Evolutionary conservation across 169 alveolate genomes (phyloP), one percentile per base, ranked within the genome.

Genomic region (Cryptosporidium canis): DNA sequence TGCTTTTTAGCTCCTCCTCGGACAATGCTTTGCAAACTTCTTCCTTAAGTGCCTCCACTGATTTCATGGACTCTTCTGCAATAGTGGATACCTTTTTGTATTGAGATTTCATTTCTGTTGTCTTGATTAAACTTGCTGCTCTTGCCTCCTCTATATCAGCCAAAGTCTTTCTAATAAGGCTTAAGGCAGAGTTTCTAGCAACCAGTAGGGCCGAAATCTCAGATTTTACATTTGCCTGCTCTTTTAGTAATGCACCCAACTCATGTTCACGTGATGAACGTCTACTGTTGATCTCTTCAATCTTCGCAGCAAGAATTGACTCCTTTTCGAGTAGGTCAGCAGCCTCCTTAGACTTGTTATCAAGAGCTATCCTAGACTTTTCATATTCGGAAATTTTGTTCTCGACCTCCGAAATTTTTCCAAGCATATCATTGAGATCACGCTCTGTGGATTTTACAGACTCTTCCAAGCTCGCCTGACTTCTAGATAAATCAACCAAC

Each of bases 271-370:
- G 51, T 33, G 24, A 9, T 21, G 29, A 21, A 14, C 87, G 87
- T 31, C 4, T 58, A 11, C 29, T 77, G 1, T 77, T 63, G 16
- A 77, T 55, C 61, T 77, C 87, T 31, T 53, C 48, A 77, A 77
- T 3, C 45, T 77, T 55, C 24, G 31, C 27, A 18, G 27, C 8
- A 9, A 77, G 64, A 9, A 8, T 35, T 2, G 64, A 27, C 35
- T 77, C 87, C 48, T 41, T 77, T 12, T 58, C 72, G 3, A 77
- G 45, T 24, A 77, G 39, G 4, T 58, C 77, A 0, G 31, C 56
- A n/a, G 87, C 87, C 51, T 77, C 87, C 65, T 55, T 77, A 12
- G 87, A 77, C 24, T 41, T 77, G 65, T 58, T 64, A 7, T 77
- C 87, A 39, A 58, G 68, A 39, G 68, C 45, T 18, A 18, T 21